These are phyloP conservation scores for Cystofilobasidium capitatum DNA, from an alignment of 768 basidiomycete genomes.

Conservation along the genomic window DNA sequence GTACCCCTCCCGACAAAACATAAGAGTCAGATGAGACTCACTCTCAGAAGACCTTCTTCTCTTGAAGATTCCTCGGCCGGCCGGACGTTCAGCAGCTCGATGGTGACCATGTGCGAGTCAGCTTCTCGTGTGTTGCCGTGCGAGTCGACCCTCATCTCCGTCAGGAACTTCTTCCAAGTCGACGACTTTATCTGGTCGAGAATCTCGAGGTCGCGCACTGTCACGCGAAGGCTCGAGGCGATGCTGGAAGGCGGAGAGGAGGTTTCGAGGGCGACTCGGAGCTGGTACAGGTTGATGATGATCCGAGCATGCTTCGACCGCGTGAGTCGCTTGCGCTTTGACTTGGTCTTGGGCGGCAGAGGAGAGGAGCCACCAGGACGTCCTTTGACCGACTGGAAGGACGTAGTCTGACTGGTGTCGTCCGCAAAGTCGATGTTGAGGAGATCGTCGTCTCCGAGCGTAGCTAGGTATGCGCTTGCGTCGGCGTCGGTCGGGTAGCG, in stretches of 20 bases:
- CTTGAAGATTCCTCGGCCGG: slow-evolving; percentile 57
- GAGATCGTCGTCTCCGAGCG: slow-evolving; percentile 69
- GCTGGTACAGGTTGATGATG: slow-evolving; percentile 63
- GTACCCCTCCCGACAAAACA: background rate
- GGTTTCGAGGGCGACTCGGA: slow-evolving; percentile 52
- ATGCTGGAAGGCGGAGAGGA: slow-evolving; percentile 49
- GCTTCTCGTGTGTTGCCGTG: slow-evolving; percentile 82
- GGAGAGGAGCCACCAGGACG: slow-evolving; percentile 19
- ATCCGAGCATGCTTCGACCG: slow-evolving; percentile 71
- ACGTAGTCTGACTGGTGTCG: slow-evolving; percentile 59
- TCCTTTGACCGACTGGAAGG: slow-evolving; percentile 68
- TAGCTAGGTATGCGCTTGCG: slow-evolving; percentile 66
- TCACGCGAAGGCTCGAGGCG: slow-evolving; percentile 58
- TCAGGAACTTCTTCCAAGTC: slow-evolving; percentile 96
- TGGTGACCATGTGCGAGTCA: slow-evolving; percentile 82
- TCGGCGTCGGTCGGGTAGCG: slow-evolving; percentile 66
- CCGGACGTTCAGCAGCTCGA: slow-evolving; percentile 65
- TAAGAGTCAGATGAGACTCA: background rate
- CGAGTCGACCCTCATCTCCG: slow-evolving; percentile 70
- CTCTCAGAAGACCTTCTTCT: slow-evolving; percentile 61
- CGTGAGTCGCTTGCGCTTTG: slow-evolving; percentile 41
- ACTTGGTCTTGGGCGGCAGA: background rate
- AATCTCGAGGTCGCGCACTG: slow-evolving; percentile 69
- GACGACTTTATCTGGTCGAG: slow-evolving; percentile 96
- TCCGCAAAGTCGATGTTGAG: slow-evolving; percentile 61